Percentiles rank a stretch among this genome's conserved stretches.
Conservation (phyloP, 139 green algal species). For the Tetratostichococcus sp. region DNA sequence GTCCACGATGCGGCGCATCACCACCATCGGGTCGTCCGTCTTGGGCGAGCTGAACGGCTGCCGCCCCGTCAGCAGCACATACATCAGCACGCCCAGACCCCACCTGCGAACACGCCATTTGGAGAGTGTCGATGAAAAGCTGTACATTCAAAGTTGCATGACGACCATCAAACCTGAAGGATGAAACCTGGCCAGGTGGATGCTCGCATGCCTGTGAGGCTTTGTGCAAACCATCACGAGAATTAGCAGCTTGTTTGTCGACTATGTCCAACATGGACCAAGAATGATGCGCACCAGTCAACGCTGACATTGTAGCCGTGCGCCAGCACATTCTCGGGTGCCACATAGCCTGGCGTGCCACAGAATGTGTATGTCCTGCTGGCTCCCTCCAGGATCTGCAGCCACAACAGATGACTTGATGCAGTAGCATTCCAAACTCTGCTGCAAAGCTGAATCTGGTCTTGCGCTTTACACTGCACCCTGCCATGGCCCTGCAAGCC, state of each 20-base stretch:
- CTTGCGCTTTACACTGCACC: background rate
- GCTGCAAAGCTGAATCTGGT: no score
- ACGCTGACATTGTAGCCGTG: slow-evolving; percentile 89
- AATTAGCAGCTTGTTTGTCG: no score
- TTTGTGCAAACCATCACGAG: no score
- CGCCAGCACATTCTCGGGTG: slow-evolving; percentile 91
- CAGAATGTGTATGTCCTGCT: slow-evolving; percentile 96
- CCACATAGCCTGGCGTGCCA: slow-evolving; percentile 94
- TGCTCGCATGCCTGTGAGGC: no score
- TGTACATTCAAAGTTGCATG: no score
- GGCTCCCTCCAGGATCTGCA: slow-evolving; percentile 66
- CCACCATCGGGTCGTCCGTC: slow-evolving; percentile 93
- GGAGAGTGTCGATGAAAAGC: no score
- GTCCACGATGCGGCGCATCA: slow-evolving; percentile 96
- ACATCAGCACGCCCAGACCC: slow-evolving; percentile 90
- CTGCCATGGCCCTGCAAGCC: no score
- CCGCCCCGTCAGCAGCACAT: slow-evolving; percentile 90
- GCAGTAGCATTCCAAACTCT: no score
- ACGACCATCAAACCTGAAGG: no score
- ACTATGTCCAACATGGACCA: no score
- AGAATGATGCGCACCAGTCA: slow-evolving; percentile 86
- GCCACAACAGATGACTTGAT: no score
- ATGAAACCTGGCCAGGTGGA: no score
- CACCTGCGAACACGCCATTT: slow-evolving; percentile 37
- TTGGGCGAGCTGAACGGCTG: slow-evolving; percentile 91